Conservation (phyloP, 257 asterid species). For the Fraxinus anomala region DNA sequence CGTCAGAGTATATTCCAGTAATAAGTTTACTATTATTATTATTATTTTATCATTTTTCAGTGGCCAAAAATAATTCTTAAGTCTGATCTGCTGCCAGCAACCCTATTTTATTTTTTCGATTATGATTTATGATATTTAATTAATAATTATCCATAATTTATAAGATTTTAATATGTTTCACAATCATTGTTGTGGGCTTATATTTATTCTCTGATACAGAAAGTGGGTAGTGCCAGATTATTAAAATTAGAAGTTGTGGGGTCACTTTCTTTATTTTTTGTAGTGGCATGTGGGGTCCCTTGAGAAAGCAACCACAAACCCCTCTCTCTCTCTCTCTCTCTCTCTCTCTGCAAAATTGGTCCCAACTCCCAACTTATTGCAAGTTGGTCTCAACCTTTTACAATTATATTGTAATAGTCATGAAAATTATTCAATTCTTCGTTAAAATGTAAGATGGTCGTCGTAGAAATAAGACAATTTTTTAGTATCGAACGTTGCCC, state of each 20-base stretch:
- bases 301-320: slow-evolving; percentile 53
- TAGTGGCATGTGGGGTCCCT: slow-evolving; percentile 32
- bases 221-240: slow-evolving; percentile 29
- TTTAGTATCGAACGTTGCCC: neutral
- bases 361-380: neutral
- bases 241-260: slow-evolving; percentile 36
- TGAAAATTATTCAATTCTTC: neutral
- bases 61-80: no score
- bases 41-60: no score
- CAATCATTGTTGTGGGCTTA: slow-evolving; percentile 39
- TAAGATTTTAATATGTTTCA: neutral
- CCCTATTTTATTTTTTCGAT: no score
- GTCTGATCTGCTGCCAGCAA: no score
- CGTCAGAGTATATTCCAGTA: no score
- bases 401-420: neutral
- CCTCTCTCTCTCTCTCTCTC: slow-evolving; percentile 25
- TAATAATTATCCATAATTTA: neutral
- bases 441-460: neutral
- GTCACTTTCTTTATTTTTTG: slow-evolving; percentile 24
- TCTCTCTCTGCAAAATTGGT: neutral
- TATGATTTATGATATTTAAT: neutral
- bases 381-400: neutral
- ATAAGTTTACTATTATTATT: no score
- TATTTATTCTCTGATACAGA: slow-evolving; percentile 2
- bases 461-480: neutral